phyloP scores from a whole-genome alignment of 1,139 yeast genomes.

The Geotrichum carabidarum region DNA sequence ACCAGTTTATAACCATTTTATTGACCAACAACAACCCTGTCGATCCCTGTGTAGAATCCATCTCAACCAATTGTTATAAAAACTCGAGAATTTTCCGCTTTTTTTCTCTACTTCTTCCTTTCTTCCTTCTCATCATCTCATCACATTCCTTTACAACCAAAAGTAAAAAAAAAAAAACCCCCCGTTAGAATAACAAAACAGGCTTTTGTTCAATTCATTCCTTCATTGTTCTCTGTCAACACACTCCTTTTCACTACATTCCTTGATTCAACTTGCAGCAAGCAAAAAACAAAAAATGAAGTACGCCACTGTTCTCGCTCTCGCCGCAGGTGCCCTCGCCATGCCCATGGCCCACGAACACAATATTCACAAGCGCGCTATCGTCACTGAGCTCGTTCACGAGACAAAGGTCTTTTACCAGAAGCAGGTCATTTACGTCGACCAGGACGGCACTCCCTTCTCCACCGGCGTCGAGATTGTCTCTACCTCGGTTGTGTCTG shows the following conservation, averaged over 20 bases:
- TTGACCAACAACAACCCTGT: neutral
- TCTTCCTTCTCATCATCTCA: neutral
- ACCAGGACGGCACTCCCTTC: constrained; percentile 34
- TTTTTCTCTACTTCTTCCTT: neutral
- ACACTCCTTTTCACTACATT: constrained; percentile 2
- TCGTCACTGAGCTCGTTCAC: constrained; percentile 35
- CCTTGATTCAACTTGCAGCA: neutral
- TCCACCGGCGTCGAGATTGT: constrained; percentile 32
- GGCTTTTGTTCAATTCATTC: constrained; percentile 1
- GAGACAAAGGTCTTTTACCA: constrained; percentile 35
- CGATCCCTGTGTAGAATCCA: neutral
- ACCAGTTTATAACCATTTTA: neutral
- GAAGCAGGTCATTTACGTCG: constrained; percentile 36
- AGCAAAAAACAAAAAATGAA: constrained; percentile 9
- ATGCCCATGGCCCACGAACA: constrained; percentile 18
- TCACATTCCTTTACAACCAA: neutral
- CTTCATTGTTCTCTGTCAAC: neutral
- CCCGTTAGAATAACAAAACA: neutral
- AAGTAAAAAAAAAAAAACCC: no score
- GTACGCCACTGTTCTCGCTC: constrained; percentile 9
- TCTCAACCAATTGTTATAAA: neutral
- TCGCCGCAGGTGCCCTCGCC: constrained; percentile 13
- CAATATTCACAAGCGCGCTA: constrained; percentile 26
- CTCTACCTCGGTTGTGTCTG: constrained; percentile 34
- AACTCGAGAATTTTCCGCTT: neutral